Conservation (phyloP, 2,329 filamentous ascomycete species). For the Colletotrichum tanaceti region DNA sequence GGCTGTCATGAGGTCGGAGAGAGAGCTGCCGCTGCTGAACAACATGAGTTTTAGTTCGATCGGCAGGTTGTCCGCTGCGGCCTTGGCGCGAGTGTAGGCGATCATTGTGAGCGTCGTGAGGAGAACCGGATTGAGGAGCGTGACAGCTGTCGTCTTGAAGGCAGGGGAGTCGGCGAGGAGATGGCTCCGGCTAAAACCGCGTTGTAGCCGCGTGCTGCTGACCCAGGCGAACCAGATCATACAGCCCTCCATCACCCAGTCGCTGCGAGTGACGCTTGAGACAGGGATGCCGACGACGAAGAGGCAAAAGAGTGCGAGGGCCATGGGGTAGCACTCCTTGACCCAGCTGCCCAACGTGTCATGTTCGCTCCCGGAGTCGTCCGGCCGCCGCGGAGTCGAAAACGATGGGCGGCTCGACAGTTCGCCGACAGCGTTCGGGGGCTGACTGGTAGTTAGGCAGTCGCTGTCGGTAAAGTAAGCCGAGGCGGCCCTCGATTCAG, state of each 20-base stretch:
- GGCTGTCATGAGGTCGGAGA: conserved; percentile 52
- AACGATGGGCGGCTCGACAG: background rate
- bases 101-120: conserved; percentile 58
- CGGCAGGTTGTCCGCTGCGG: conserved; percentile 46
- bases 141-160: conserved; percentile 44
- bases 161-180: background rate
- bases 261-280: conserved; percentile 48
- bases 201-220: conserved; percentile 53
- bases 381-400: background rate
- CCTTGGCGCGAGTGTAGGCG: conserved; percentile 57
- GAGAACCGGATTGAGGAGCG: conserved; percentile 61
- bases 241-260: conserved; percentile 58
- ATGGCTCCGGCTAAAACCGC: conserved; percentile 46
- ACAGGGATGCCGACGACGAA: conserved; percentile 57
- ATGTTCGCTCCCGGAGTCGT: background rate
- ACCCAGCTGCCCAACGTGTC: conserved; percentile 7
- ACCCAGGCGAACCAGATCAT: conserved; percentile 64
- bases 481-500: conserved; percentile 28
- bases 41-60: conserved; percentile 47
- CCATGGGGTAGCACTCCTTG: conserved; percentile 45
- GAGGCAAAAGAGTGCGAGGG: conserved; percentile 49
- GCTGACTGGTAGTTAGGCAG: conserved; percentile 13
- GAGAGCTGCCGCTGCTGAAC: conserved; percentile 51
- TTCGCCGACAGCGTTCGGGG: background rate
- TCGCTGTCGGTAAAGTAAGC: conserved; percentile 36